Evolutionary conservation across 73 alveolate species (phyloP), one percentile per base, ranked within the genome.

Genomic region (Paraurostyla sp.): DNA sequence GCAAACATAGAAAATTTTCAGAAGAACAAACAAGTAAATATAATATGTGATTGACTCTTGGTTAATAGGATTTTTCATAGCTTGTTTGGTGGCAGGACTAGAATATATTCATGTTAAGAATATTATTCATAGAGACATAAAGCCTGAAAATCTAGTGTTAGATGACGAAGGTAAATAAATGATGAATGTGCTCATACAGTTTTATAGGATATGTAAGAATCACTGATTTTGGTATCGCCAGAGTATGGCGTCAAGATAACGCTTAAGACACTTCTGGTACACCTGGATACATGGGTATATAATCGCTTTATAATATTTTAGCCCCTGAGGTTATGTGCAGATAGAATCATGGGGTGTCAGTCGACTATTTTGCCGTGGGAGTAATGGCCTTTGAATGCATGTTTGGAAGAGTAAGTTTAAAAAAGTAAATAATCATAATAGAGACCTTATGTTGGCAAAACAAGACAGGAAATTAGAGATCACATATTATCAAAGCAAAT

Each of bases 401-500:
- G 95, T 41, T 90, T 36, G 95, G 95, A n/a, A 63, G 92, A 63
- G 87, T 75, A 75, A 50, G 11, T 20, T 9, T 43, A 23, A 22
- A 22, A n/a, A 15, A 76, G 62, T 0, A 6, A 22, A 20, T 46
- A 46, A 48, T 7, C 25, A 7, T 11, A 16, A 11, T 75, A 78
- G 89, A 88, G 99, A 69, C 99, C 99, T 43, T 98, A 98, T 81
- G 83, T 90, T n/a, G 99, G 99, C 27, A 97, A 95, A 81, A 59
- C 97, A 18, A 89, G 99, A 83, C 94, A 96, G 76, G 99, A 98
- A 63, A 98, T 98, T 43, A 95, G 99, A 91, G 99, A 98, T 82
- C 93, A 97, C 86, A 98, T 98, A n/a, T 69, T 98, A 33, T 97
- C 99, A 15, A 95, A 91, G 73, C 95, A 98, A 82, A 97, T 97